These are phyloP conservation scores for Mycotypha africana DNA, from an alignment of 371 early-diverging fungal species.

Conservation along the genomic window DNA sequence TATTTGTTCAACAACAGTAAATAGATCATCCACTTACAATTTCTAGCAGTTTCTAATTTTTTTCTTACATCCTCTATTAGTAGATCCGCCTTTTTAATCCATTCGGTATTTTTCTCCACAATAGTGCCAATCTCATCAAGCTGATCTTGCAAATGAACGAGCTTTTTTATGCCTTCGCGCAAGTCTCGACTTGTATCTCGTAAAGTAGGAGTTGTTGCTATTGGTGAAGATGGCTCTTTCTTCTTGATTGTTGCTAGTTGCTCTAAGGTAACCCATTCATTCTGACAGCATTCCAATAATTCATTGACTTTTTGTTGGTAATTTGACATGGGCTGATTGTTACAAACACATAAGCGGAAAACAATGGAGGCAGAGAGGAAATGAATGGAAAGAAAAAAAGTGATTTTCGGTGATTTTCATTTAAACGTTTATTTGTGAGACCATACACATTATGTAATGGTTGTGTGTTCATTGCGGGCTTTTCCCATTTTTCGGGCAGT, in stretches of 20 bases:
- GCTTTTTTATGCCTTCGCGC: conserved; percentile 19
- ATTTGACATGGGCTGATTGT: too few relatives aligned
- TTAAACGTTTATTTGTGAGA: too few relatives aligned
- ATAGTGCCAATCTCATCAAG: conserved; percentile 14
- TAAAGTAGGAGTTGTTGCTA: conserved; percentile 6
- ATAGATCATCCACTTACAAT: too few relatives aligned
- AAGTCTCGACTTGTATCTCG: conserved; percentile 10
- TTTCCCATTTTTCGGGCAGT: too few relatives aligned
- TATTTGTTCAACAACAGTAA: neutral
- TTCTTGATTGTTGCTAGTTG: conserved; percentile 4
- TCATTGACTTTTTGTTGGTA: conserved; percentile 13
- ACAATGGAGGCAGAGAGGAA: too few relatives aligned
- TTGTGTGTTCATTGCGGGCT: too few relatives aligned
- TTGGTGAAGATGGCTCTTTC: too few relatives aligned
- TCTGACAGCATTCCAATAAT: conserved; percentile 12
- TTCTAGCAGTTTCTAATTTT: conserved; percentile 14
- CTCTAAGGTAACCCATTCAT: conserved; percentile 14
- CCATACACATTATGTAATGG: too few relatives aligned
- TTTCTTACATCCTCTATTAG: conserved; percentile 21
- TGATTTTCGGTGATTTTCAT: too few relatives aligned
- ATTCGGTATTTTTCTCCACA: conserved; percentile 11
- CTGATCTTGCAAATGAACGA: conserved; percentile 23
- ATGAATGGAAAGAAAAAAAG: too few relatives aligned
- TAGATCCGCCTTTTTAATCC: conserved; percentile 17
- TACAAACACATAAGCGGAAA: too few relatives aligned